A percentile compares a stretch with the other conserved stretches of the same genome.
Conservation (phyloP, 192 early-diverging fungal genomes). For the Coemansia sp. region DNA sequence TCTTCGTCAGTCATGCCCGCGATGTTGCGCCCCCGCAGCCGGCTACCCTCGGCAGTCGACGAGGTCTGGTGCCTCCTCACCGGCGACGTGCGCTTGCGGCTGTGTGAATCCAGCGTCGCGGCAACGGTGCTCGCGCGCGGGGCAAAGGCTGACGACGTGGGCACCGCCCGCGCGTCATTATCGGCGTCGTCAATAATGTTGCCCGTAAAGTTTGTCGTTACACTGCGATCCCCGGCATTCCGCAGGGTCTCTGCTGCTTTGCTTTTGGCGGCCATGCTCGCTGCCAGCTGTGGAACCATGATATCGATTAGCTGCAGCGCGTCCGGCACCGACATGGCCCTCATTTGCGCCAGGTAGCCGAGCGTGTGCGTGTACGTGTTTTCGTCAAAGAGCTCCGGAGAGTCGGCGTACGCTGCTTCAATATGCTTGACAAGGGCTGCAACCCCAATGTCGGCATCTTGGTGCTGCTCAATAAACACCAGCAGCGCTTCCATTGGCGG, state of each 20-base stretch:
- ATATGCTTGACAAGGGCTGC: not conserved
- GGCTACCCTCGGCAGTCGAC: slow-evolving; percentile 26
- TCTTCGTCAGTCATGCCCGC: slow-evolving; percentile 30
- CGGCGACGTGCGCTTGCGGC: slow-evolving; percentile 16
- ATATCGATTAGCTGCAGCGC: slow-evolving; percentile 8
- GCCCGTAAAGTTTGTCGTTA: not conserved
- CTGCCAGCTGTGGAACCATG: slow-evolving; percentile 2
- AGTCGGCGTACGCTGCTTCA: not conserved
- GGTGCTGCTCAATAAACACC: not conserved
- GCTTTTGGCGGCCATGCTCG: not conserved
- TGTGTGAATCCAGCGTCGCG: slow-evolving; percentile 12
- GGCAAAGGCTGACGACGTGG: not conserved
- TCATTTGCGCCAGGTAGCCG: not conserved
- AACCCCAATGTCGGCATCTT: not conserved
- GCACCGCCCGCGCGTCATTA: not conserved
- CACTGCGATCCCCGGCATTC: not conserved
- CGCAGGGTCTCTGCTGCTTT: not conserved
- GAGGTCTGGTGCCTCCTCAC: slow-evolving; percentile 3
- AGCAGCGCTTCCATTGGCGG: not conserved
- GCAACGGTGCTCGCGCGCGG: not conserved
- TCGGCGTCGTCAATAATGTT: slow-evolving; percentile 15
- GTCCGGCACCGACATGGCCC: not conserved
- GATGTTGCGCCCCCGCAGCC: slow-evolving; percentile 23
- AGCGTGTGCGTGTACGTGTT: not conserved
- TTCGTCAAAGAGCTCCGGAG: not conserved